Base-by-base conservation (phyloP, 352 stramenopile species). In the Hyaloperonospora brassicae region DNA sequence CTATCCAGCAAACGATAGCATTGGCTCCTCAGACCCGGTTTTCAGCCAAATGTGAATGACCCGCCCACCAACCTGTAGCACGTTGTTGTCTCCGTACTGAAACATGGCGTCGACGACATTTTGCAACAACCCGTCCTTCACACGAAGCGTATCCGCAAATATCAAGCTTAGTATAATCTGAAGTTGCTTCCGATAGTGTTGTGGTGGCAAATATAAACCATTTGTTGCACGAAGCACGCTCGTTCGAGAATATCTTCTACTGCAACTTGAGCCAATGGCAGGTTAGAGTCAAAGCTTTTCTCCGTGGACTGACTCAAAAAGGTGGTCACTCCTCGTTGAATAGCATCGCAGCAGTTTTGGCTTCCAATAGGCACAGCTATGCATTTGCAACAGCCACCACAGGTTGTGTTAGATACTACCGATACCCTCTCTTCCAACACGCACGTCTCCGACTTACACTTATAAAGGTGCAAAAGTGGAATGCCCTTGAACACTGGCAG, bases 401-500 rank as follows among this genome's bases (percentile, higher is more conserved):
- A 11, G 7, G 24, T 12, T 24, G 21, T 36, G 9, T 55, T 48
- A 52, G 21, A 24, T 23, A 24, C 13, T 53, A 7, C 11, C 30
- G 4, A 14, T n/a, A 2, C 13, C n/a, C 14, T 23, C 35, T 13
- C 42, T n/a, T 21, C n/a, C 0, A 22, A 11, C 7, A 36, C 27
- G 21, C 27, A 40, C 40, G 14, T 43, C 34, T 12, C n/a, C 0
- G 17, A 43, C 72, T 22, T 54, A 90, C 79, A 82, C 12, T 68
- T 67, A 52, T 91, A 92, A 36, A 76, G 64, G 31, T 87, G 68
- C 21, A 74, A 72, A 46, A 94, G 53, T 35, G 84, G 79, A 31
- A 89, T 82, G n/a, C 81, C 81, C 53, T 94, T 89, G 52, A 81
- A 92, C 11, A 94, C 71, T 13, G 84, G 84, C 9, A 94, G 46